Percentiles rank a stretch among this genome's conserved stretches.
Conservation (phyloP, 345 rosid species). For the Brassica napus region DNA sequence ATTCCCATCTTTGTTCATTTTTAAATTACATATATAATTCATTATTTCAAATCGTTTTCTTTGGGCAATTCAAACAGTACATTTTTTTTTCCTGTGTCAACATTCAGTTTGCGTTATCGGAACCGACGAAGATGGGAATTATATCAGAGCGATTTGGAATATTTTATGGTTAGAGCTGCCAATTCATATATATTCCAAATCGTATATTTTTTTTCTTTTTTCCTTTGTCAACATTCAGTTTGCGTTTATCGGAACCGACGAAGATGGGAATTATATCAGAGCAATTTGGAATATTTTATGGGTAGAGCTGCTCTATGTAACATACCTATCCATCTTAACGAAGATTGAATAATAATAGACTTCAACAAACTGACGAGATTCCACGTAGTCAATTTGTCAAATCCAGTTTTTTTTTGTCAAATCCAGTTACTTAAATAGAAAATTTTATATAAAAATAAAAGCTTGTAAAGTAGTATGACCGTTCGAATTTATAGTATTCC, state of each 20-base stretch:
- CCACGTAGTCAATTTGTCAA: constrained; percentile 39
- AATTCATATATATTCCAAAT: neutral
- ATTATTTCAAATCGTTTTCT: too few relatives aligned
- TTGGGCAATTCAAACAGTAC: too few relatives aligned
- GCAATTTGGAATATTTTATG: constrained; percentile 32
- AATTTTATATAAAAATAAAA: neutral
- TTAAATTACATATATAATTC: neutral
- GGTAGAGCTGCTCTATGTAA: constrained; percentile 21
- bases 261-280: constrained; percentile 18
- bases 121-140: too few relatives aligned
- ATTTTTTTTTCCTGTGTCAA: too few relatives aligned
- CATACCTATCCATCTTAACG: constrained; percentile 28
- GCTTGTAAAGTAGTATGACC: constrained; percentile 21
- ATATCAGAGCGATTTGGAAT: too few relatives aligned
- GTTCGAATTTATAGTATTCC: neutral
- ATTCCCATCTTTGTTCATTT: neutral
- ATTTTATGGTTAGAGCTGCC: too few relatives aligned
- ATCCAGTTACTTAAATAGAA: neutral
- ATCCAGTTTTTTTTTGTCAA: constrained; percentile 16
- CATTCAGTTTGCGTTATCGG: too few relatives aligned
- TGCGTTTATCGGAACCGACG: constrained; percentile 33
- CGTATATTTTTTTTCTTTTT: neutral
- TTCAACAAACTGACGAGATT: constrained; percentile 36
- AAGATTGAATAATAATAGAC: constrained; percentile 2
- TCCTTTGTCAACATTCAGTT: constrained; percentile 28